Evolutionary conservation across 768 basidiomycete genomes (phyloP).

Genomic region (Trametes coccinea): DNA sequence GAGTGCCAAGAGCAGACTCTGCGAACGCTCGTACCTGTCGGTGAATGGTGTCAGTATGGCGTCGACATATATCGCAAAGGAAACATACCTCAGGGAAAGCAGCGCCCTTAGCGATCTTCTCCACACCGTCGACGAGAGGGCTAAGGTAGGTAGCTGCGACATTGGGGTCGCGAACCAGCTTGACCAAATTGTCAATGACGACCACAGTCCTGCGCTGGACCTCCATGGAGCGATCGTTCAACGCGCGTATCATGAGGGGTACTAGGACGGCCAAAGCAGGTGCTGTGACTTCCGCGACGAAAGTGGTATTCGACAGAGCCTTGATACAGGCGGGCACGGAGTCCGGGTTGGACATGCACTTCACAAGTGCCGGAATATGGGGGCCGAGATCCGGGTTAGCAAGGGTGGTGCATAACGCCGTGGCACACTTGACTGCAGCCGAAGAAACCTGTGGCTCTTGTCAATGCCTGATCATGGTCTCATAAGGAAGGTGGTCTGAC

Average conservation of each 20-base stretch:
- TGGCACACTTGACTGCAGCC: constrained; percentile 88
- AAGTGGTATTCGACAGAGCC: constrained; percentile 90
- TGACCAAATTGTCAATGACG: constrained; percentile 94
- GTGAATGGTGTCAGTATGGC: not conserved
- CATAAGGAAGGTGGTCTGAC: constrained; percentile 39
- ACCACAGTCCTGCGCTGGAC: constrained; percentile 93
- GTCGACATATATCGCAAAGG: constrained; percentile 6
- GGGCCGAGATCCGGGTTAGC: constrained; percentile 91
- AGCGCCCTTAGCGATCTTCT: constrained; percentile 85
- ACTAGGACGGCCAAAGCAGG: constrained; percentile 97
- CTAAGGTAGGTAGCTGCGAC: constrained; percentile 89
- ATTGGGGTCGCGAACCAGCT: constrained; percentile 89
- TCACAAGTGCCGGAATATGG: constrained; percentile 86
- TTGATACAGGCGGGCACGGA: constrained; percentile 93
- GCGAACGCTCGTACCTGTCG: constrained; percentile 87
- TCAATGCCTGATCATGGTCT: not conserved
- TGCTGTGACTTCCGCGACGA: constrained; percentile 94
- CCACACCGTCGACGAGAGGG: constrained; percentile 85
- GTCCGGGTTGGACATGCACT: constrained; percentile 91
- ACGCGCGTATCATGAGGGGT: constrained; percentile 84
- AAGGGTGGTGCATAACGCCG: constrained; percentile 83
- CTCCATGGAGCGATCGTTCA: constrained; percentile 96
- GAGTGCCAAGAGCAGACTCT: constrained; percentile 75
- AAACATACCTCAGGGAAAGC: constrained; percentile 87
- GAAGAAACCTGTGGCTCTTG: constrained; percentile 63